Evolutionary conservation across 2,329 filamentous ascomycete species (phyloP).

Genomic region (Diaporthe humulicola): DNA sequence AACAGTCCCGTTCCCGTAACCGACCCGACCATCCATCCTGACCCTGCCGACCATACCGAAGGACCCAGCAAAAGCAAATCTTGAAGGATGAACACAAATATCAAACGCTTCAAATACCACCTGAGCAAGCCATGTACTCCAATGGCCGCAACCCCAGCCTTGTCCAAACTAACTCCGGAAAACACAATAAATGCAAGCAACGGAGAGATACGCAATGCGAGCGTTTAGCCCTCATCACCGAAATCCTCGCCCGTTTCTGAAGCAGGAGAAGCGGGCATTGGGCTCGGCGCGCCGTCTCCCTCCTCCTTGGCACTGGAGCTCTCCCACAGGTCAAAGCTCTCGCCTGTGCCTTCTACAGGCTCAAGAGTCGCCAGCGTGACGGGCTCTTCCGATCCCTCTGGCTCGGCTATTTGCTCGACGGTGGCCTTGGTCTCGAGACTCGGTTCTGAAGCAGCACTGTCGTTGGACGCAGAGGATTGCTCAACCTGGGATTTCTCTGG

Average conservation of each 20-base stretch:
- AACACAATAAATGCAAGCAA: slow-evolving; percentile 1
- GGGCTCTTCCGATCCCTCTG: slow-evolving; percentile 40
- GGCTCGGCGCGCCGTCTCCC: slow-evolving; percentile 48
- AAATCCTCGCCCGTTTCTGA: slow-evolving; percentile 26
- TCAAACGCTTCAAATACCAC: slow-evolving; percentile 30
- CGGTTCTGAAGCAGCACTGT: slow-evolving; percentile 45
- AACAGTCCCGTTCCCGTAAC: slow-evolving; percentile 1
- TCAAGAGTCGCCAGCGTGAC: slow-evolving; percentile 62
- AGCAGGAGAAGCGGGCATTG: slow-evolving; percentile 34
- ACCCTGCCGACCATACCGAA: not conserved
- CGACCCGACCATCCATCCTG: not conserved
- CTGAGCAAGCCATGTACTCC: not conserved
- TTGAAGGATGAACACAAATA: not conserved
- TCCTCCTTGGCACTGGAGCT: slow-evolving; percentile 75
- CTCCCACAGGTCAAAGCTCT: slow-evolving; percentile 78
- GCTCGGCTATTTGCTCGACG: slow-evolving; percentile 33
- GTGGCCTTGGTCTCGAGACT: slow-evolving; percentile 45
- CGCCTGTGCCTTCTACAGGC: slow-evolving; percentile 70
- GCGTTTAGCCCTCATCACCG: slow-evolving; percentile 20
- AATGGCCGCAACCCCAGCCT: not conserved
- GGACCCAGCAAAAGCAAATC: slow-evolving; percentile 8
- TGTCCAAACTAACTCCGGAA: slow-evolving; percentile 12
- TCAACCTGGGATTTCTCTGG: slow-evolving; percentile 31
- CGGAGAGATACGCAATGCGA: too few species aligned
- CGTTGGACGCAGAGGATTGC: not conserved